Base-by-base conservation (phyloP, 805 yeast species). In the Sugiyamaella floridensis region DNA sequence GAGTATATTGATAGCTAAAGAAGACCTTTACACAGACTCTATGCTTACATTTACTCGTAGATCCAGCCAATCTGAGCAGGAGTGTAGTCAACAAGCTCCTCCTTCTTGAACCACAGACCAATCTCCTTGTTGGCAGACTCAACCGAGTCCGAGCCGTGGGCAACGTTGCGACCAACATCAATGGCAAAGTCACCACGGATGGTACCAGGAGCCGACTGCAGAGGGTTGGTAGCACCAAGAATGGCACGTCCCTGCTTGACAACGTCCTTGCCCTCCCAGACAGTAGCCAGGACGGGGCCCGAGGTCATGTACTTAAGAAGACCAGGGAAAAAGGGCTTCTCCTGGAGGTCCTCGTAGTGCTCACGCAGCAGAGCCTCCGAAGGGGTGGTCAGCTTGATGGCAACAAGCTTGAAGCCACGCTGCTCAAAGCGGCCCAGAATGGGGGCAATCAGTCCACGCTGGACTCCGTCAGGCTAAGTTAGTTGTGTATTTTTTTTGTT, bases 231-330 rank as follows among this genome's bases (percentile, higher is more conserved):
- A 66, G 99, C 98, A 78, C 99, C 99, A 69, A 93, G 83, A 73
- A 93, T 84, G 68, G 80, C 84, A 79, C 99, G 86, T 74, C 99
- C 99, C 76, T 88, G 96, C 80, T 92, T 90, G 75, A 93, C 99
- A 73, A 83, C 99, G 71, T 93, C 97, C 81, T 90, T 93, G 77
- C 99, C 99, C 78, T 93, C 98, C 99, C 99, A 93, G 67, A 90
- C 97, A 73, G 97, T 93, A 67, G 99, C 99, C 68, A 92, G 83
- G 66, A 93, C 86, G 72, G 99, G 99, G 67, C 99, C 99, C 63
- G 97, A 89, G 72, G 81, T 79, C 99, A 93, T 95, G 88, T 90
- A 90, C 62, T 89, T 79, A 71, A 88, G 81, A 76, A 93, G 82
- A 60, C 95, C 87, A 72, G 98, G 97, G 92, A 90, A 93, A 82